A percentile compares a stretch with the other conserved stretches of the same genome.
Conservation (phyloP, 108 stramenopile species). For the Pseudonitzschia delicatissima region DNA sequence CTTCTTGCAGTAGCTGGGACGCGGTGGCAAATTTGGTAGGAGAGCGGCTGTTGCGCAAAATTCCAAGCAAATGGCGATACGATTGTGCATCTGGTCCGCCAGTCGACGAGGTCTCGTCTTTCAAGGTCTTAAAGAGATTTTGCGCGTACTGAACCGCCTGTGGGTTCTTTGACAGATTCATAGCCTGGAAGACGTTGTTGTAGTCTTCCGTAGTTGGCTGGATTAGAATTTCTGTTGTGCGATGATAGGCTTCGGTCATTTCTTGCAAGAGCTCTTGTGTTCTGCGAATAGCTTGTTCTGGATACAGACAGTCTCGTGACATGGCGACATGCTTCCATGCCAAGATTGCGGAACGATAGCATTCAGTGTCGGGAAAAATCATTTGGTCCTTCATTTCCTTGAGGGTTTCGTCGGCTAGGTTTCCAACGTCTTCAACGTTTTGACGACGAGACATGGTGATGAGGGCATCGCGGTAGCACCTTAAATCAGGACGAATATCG, state of each 20-base stretch:
- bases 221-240: constrained; percentile 49
- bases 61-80: constrained; percentile 21
- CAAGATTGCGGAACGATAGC: constrained; percentile 69
- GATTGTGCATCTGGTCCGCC: constrained; percentile 23
- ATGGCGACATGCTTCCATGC: constrained; percentile 57
- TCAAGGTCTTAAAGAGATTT: constrained; percentile 20
- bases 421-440: constrained; percentile 45
- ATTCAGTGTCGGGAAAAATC: constrained; percentile 62
- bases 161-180: constrained; percentile 37
- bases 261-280: constrained; percentile 48
- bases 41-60: constrained; percentile 26
- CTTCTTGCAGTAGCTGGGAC: constrained; percentile 4
- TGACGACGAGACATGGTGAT: constrained; percentile 28
- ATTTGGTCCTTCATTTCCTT: constrained; percentile 59
- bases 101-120: constrained; percentile 4
- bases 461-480: constrained; percentile 62
- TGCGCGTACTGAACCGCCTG: constrained; percentile 26
- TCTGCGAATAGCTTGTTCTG: constrained; percentile 41
- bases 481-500: constrained; percentile 44
- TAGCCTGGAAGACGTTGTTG: constrained; percentile 73
- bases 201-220: constrained; percentile 51
- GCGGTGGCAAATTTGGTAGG: constrained; percentile 16
- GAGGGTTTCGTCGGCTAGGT: constrained; percentile 45
- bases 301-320: constrained; percentile 29
- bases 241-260: constrained; percentile 62